Evolutionary conservation across 768 basidiomycete genomes (phyloP), one percentile per base, ranked within the genome.

Genomic region (Asterophora lycoperdoides): DNA sequence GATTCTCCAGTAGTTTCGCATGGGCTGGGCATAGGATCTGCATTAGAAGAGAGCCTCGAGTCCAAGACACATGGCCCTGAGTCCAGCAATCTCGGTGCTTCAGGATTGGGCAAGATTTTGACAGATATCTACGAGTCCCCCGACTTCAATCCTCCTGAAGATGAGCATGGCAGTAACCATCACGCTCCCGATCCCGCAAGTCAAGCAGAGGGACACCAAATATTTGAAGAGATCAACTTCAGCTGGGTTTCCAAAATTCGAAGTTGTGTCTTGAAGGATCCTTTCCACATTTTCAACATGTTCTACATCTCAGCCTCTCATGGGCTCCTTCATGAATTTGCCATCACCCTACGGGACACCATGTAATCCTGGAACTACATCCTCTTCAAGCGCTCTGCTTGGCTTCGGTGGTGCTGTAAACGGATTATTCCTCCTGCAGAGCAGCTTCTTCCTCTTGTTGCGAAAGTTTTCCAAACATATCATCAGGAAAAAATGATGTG

Each of bases 371-470:
- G 51, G 59, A 49, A 60, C 18, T 37, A 46, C 9, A 30, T 49
- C 11, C 17, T 60, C 13, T 30, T 33, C 2, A 35, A 32, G 2
- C 35, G 47, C 6, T 53, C 68, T 4, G 15, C 37, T 1, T 70
- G 63, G 62, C 28, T 71, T 3, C 58, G 58, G 50, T 44, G 52
- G 14, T 59, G 49, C 2, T 64, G 65, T 41, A 56, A 58, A 28
- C 51, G 57, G 0, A 54, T 56, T 13, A 64, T 73, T 26, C 68
- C 70, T 9, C 64, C 68, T 4, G 57, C 70, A 1, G 52, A 69
- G 17, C 48, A 54, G 6, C 61, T 72, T 13, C 56, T 63, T 41
- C 53, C 49, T 8, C 44, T 56, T 14, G 64, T 72, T 26, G 10
- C 38, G 1, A 34, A 55, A 0, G 60, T 72, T 3, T 68, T 72